Evolutionary conservation across 371 early-diverging fungal species (phyloP), one percentile per base, ranked within the genome.

Genomic region (Mortierella sp.): DNA sequence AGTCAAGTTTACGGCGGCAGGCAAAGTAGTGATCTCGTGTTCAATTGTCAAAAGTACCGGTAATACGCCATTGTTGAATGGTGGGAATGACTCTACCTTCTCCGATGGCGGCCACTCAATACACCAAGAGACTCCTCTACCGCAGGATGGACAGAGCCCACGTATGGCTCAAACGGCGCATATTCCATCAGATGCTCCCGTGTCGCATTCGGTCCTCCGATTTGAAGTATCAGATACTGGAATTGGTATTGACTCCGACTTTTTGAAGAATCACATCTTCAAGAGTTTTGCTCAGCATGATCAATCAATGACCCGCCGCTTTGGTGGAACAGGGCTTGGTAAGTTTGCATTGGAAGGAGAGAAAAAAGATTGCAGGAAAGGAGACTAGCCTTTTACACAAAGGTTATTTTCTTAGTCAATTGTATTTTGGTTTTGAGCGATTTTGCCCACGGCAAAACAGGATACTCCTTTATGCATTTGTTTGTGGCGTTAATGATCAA

Each of bases 251-350:
- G 83, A 83, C 35, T 72, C 73, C 0, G 75, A 75, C 43, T 84
- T 78, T 58, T 63, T 78, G 47, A 75, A 76, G 69, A 70, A 83
- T 62, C 75, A 75, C 24, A 86, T 86, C 67, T 86, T 83, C 64
- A 83, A 86, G 68, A 84, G 84, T 58, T 86, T 86, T 76, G 83
- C 83, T 2, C 86, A 86, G 62, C 70, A 73, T 22, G 83, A 86
- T 37, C 76, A 78, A 40, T 73, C 86, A 16, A 83, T 83, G 76
- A 86, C 86, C 2, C 68, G 86, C 30, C 83, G 76, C 9, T 84
- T 83, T 62, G 86, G 83, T 24, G 84, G 86, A 37, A 78, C 83
- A 12, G 86, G 86, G 2, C 76, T 86, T 4, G 80, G 80, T 78
- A 78, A 63, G 70, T 58, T 4, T 0, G 30, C 14, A 24, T 40